Conservation (phyloP, 2,329 filamentous ascomycete species). For the Lecanicillium sp. region DNA sequence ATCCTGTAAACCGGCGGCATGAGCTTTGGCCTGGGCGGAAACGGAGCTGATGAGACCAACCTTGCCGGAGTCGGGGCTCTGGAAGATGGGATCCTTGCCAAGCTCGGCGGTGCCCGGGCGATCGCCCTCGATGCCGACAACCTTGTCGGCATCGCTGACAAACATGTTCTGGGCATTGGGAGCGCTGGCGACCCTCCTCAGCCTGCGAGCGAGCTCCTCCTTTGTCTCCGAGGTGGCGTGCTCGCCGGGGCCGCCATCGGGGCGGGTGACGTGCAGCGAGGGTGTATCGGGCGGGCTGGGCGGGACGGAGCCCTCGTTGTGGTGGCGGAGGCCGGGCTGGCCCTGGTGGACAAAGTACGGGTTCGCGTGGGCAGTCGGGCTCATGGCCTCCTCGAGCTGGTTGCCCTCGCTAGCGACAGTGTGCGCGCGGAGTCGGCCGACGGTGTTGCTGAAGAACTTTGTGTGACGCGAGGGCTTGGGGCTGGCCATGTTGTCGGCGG, state of each 20-base stretch:
- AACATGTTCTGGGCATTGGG: conserved; percentile 96
- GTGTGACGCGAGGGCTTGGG: conserved; percentile 72
- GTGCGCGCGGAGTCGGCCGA: conserved; percentile 79
- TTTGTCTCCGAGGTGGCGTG: conserved; percentile 75
- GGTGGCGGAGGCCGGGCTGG: conserved; percentile 84
- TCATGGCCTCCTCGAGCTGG: conserved; percentile 78
- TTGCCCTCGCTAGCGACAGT: conserved; percentile 93
- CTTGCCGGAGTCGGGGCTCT: conserved; percentile 40
- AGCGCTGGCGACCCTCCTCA: conserved; percentile 90
- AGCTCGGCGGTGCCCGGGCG: conserved; percentile 81
- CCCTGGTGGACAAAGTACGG: conserved; percentile 97
- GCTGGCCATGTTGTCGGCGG: conserved; percentile 19
- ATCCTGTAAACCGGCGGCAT: conserved; percentile 36
- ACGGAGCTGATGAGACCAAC: conserved; percentile 31
- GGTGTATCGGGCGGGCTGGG: conserved; percentile 90
- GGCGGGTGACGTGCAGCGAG: conserved; percentile 64
- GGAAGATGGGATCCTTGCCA: conserved; percentile 69
- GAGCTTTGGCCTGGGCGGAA: conserved; percentile 23
- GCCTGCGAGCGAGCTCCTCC: conserved; percentile 87
- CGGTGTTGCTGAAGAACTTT: conserved; percentile 78
- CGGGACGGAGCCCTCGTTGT: conserved; percentile 88
- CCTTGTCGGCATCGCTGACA: conserved; percentile 33
- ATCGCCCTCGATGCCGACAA: conserved; percentile 45
- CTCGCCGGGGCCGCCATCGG: conserved; percentile 56
- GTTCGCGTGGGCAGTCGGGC: conserved; percentile 89